phyloP scores from a whole-genome alignment of 805 yeast species.

The Jamesozyma jinghongensis region DNA sequence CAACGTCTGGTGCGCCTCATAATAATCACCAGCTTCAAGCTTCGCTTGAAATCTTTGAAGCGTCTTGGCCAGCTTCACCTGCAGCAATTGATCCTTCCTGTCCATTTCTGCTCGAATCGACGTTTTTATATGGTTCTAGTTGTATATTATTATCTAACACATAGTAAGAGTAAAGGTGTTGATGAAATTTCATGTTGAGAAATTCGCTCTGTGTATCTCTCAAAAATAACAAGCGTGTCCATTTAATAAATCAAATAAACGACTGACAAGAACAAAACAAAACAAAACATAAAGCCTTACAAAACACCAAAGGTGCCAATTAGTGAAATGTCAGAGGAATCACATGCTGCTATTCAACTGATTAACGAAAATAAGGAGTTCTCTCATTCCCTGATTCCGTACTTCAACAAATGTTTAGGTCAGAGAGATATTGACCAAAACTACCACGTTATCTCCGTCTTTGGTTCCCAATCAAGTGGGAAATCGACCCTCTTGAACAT shows the following conservation, averaged over 20 bases:
- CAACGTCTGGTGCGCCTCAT: conserved; percentile 93
- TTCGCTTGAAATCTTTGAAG: conserved; percentile 57
- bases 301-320: no score
- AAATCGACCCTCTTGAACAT: conserved; percentile 85
- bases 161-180: no score
- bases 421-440: conserved; percentile 46
- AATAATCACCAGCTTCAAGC: conserved; percentile 66
- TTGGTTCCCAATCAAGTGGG: conserved; percentile 96
- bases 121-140: no score
- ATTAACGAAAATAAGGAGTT: conserved; percentile 45
- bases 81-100: conserved; percentile 1
- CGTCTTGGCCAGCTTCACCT: conserved; percentile 45
- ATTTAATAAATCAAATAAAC: no score
- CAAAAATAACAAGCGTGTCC: no score
- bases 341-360: conserved; percentile 37
- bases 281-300: no score
- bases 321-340: conserved; percentile 1
- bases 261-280: no score
- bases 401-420: conserved; percentile 16
- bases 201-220: no score
- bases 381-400: conserved; percentile 23
- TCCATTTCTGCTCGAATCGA: no score
- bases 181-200: background rate
- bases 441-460: conserved; percentile 88
- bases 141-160: no score